Conservation (phyloP, 164 flowering plant species). For the Amborella trichopoda region DNA sequence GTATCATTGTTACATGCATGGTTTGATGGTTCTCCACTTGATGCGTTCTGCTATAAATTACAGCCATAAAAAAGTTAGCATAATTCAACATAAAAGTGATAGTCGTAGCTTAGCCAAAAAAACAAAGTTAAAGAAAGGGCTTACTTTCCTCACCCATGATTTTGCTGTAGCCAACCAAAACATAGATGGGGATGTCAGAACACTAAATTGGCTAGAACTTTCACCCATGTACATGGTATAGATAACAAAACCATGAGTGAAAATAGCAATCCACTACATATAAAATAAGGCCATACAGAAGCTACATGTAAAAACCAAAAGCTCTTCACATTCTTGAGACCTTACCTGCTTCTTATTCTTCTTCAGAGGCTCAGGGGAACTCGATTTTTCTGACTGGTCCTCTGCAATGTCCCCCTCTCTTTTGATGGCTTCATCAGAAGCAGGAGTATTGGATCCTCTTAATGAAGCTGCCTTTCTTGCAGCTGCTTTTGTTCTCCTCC, state of each 20-base stretch:
- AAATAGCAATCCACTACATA: not conserved
- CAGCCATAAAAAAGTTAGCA: not conserved
- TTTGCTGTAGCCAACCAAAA: no score
- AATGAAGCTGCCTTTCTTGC: constrained; percentile 47
- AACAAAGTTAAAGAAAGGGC: no score
- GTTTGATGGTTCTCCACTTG: constrained; percentile 35
- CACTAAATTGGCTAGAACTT: no score
- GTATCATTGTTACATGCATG: constrained; percentile 21
- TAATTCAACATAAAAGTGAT: no score
- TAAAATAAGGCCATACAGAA: not conserved
- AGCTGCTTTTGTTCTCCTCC: constrained; percentile 61
- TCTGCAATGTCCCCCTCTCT: constrained; percentile 42
- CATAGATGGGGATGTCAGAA: no score
- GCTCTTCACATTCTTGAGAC: no score
- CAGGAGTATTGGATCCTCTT: constrained; percentile 38
- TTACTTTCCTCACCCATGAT: no score
- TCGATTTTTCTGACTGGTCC: constrained; percentile 39
- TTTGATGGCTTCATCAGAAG: constrained; percentile 31
- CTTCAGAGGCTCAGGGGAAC: constrained; percentile 47
- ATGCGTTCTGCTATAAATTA: constrained; percentile 34
- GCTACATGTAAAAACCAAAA: not conserved
- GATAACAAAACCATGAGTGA: no score
- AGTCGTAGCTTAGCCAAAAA: no score
- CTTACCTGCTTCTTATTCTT: constrained; percentile 47
- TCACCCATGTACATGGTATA: no score